Conservation (phyloP, 2,329 filamentous ascomycete genomes). For the Colletotrichum paranaense region DNA sequence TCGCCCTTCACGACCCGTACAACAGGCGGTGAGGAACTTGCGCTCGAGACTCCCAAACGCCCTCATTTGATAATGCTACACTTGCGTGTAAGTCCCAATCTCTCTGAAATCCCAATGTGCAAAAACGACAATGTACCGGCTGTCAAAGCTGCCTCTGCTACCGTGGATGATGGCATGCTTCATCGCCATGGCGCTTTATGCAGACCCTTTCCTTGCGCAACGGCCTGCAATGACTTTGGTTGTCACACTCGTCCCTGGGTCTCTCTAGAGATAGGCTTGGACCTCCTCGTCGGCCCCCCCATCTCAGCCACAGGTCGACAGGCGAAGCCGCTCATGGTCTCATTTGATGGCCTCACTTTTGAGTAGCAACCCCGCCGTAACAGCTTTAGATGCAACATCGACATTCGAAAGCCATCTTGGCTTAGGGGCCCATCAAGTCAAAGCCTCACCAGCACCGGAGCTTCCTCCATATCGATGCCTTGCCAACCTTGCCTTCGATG, state of each 20-base stretch:
- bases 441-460: slow-evolving; percentile 64
- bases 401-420: no score
- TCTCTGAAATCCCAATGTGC: not conserved
- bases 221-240: not conserved
- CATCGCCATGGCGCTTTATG: slow-evolving; percentile 24
- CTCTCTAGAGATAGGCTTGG: no score
- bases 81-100: not conserved
- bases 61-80: not conserved
- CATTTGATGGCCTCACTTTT: not conserved
- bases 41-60: not conserved
- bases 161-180: slow-evolving; percentile 15
- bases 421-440: not conserved
- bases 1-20: not conserved
- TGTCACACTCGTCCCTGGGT: not conserved
- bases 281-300: not conserved
- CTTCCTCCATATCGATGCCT: slow-evolving; percentile 65
- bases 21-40: not conserved
- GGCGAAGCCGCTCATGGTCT: not conserved
- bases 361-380: not conserved
- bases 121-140: not conserved
- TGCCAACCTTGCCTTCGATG: slow-evolving; percentile 54
- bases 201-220: not conserved
- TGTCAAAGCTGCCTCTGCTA: slow-evolving; percentile 16
- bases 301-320: not conserved
- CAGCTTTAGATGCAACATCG: not conserved